phyloP scores from a whole-genome alignment of 257 asterid genomes.

The Solanum paucissectum region DNA sequence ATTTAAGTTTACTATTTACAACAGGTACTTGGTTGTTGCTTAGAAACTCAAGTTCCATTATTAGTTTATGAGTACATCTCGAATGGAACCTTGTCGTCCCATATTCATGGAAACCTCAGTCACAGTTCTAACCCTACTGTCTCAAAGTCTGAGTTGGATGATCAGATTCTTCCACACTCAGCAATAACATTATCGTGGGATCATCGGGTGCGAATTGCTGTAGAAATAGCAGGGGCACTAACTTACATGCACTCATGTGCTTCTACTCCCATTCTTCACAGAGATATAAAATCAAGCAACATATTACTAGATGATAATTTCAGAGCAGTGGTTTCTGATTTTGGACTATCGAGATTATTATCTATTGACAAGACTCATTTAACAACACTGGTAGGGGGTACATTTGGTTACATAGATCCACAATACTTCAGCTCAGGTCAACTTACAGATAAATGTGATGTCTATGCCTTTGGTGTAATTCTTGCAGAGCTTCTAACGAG shows the following conservation, averaged over 20 bases:
- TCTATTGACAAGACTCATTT: conserved; percentile 7
- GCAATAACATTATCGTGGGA: conserved; percentile 14
- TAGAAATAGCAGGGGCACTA: conserved; percentile 29
- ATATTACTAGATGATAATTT: conserved; percentile 21
- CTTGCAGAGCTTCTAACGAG: conserved; percentile 26
- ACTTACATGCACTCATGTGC: conserved; percentile 29
- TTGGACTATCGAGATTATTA: conserved; percentile 21
- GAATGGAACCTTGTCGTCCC: not conserved
- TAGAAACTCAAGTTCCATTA: not conserved
- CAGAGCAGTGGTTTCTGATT: conserved; percentile 24
- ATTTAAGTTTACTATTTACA: not conserved
- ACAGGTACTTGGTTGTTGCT: not conserved
- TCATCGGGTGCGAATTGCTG: conserved; percentile 20
- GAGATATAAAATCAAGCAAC: conserved; percentile 33
- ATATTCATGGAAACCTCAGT: not conserved
- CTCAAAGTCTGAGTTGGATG: not conserved
- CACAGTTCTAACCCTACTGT: not conserved
- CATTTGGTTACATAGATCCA: conserved; percentile 30
- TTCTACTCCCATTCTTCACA: conserved; percentile 20
- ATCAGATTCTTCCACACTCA: not conserved
- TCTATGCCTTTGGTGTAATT: conserved; percentile 29
- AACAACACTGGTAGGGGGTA: conserved; percentile 16
- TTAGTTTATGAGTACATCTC: conserved; percentile 1
- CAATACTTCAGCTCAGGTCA: conserved; percentile 21
- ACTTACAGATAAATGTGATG: conserved; percentile 26